Conservation (phyloP, 352 stramenopile genomes). For the Globisporangium orthogonon region DNA sequence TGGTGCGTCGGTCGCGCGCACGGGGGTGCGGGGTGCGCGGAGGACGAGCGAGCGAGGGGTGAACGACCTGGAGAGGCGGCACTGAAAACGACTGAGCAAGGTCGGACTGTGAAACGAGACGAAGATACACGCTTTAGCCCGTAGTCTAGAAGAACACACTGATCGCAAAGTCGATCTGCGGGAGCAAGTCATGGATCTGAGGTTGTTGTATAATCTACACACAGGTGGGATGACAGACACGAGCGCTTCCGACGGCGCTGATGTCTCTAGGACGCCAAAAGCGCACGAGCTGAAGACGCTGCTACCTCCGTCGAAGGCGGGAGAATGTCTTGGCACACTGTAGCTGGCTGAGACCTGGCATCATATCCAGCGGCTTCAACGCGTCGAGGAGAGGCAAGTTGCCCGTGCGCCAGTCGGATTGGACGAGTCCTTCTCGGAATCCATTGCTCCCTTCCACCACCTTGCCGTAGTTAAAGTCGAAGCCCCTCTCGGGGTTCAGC, state of each 20-base stretch:
- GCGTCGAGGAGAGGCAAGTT: slow-evolving; percentile 39
- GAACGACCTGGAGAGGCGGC: no score
- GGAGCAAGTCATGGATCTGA: no score
- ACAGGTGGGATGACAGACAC: neutral
- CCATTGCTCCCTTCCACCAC: slow-evolving; percentile 15
- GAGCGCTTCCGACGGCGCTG: slow-evolving; percentile 7
- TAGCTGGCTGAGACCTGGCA: slow-evolving; percentile 38
- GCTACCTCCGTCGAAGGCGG: slow-evolving; percentile 5
- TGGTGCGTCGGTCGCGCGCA: neutral
- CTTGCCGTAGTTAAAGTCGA: slow-evolving; percentile 53
- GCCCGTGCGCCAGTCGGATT: slow-evolving; percentile 50
- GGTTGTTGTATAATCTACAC: no score
- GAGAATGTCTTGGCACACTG: slow-evolving; percentile 35
- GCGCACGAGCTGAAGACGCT: neutral
- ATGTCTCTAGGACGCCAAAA: neutral
- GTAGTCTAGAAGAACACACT: no score
- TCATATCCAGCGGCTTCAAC: slow-evolving; percentile 39
- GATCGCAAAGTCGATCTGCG: no score
- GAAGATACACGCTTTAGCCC: no score
- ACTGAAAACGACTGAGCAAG: no score
- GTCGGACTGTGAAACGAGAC: no score
- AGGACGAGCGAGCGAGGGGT: no score
- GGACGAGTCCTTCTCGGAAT: slow-evolving; percentile 45
- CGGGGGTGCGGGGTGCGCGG: no score
- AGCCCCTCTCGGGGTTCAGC: slow-evolving; percentile 63